Conservation (phyloP, 202 grass and related monocot genomes). For the Zizania palustris region DNA sequence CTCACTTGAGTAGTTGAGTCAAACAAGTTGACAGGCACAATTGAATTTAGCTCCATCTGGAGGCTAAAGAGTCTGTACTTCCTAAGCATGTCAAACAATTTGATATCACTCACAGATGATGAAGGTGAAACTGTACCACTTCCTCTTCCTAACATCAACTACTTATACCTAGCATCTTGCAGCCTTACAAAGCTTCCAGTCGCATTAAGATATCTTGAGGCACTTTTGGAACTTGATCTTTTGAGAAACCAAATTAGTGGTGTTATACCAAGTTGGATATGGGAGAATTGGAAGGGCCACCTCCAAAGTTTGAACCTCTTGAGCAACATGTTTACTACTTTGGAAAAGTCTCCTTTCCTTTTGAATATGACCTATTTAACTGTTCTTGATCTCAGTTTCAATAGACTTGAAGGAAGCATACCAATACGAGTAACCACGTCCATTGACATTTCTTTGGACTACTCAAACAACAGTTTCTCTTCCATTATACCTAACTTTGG, state of each 20-base stretch:
- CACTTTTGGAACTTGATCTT: conserved; percentile 36
- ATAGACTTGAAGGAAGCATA: conserved; percentile 37
- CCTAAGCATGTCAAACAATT: conserved; percentile 53
- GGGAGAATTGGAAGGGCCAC: too few relatives aligned
- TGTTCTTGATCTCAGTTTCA: conserved; percentile 57
- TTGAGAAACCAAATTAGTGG: conserved; percentile 54
- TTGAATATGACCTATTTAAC: not conserved
- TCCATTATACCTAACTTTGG: not conserved
- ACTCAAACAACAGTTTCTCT: conserved; percentile 58
- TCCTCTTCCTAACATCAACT: conserved; percentile 34
- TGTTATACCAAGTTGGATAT: conserved; percentile 50
- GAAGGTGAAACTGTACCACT: not conserved
- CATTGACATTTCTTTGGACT: conserved; percentile 33
- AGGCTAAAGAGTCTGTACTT: conserved; percentile 40
- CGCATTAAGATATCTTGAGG: conserved; percentile 41
- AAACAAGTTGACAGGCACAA: not conserved
- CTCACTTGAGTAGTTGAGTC: too few relatives aligned
- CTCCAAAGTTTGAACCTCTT: too few relatives aligned
- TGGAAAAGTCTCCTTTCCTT: conserved; percentile 6
- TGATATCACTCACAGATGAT: conserved; percentile 36
- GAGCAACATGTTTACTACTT: too few relatives aligned
- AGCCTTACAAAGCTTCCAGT: too few relatives aligned
- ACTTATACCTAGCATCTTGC: not conserved
- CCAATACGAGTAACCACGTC: conserved; percentile 27
- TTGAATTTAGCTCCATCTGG: conserved; percentile 30